Evolutionary conservation across 148 eudicot genomes (phyloP), one percentile per base, ranked within the genome.

Genomic region (Hydrangea macrophylla): DNA sequence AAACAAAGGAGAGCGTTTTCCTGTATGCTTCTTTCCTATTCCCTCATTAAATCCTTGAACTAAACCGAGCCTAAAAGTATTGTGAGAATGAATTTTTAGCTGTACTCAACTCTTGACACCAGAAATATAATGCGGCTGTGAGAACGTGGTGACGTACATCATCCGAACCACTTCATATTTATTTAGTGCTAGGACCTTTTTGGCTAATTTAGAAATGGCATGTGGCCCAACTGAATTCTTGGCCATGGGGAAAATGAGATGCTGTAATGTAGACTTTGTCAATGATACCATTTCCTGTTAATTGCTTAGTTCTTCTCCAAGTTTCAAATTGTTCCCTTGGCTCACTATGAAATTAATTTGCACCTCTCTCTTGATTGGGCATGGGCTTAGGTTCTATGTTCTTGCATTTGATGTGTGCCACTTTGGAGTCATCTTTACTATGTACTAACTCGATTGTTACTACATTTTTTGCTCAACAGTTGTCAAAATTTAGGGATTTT

Each of bases 401-500:
- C 48, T 18, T 9, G 17, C 48, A 4, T 11, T 7, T 11, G 48
- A 48, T 48, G 20, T n/a, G n/a, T n/a, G 23, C 7, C 7, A 48
- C 22, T 15, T 15, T 11, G 23, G 53, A n/a, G n/a, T 8, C 8
- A 22, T 48, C 7, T 48, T 48, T 6, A 17, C 17, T 48, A 18
- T 2, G 6, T 48, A 18, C 53, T 48, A 48, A 48, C n/a, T n/a
- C 22, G 53, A 18, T 18, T 5, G 6, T 48, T 9, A 55, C 24
- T 11, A 39, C 58, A 11, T 9, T 65, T n/a, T 65, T n/a, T 60
- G 27, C 17, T 15, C 32, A 45, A 73, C 80, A 83, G 87, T 53
- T 72, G 66, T 62, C 62, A 42, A 73, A 69, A 71, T 83, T 80
- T 62, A 76, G 68, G 48, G 70, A 73, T 25, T 9, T 70, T 37